phyloP scores from a whole-genome alignment of 2,329 filamentous ascomycete genomes.

The Coniochaeta pulveracea region DNA sequence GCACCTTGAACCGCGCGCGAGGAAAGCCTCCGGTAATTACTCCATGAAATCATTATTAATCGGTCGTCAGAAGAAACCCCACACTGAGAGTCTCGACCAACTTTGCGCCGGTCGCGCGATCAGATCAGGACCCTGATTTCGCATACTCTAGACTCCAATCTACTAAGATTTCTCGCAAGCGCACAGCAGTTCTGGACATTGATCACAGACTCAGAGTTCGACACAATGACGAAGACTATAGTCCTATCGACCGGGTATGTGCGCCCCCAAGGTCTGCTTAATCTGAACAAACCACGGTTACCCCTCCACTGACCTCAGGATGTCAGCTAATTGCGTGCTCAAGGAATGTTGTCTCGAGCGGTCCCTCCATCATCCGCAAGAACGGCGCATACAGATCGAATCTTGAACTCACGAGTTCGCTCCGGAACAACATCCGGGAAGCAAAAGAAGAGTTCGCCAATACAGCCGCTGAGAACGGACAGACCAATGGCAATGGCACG shows the following conservation, averaged over 20 bases:
- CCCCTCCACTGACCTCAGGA: conserved; percentile 4
- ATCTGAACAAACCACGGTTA: neutral
- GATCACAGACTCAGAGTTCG: too few species aligned
- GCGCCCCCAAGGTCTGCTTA: neutral
- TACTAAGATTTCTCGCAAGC: too few species aligned
- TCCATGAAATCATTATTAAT: conserved; percentile 4
- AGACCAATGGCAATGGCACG: conserved; percentile 14
- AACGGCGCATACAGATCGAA: conserved; percentile 75
- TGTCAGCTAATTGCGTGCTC: conserved; percentile 14
- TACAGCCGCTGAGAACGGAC: conserved; percentile 20
- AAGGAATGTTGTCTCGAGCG: conserved; percentile 75
- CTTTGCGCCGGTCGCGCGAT: conserved; percentile 3
- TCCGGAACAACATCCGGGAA: conserved; percentile 71
- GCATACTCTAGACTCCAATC: too few species aligned
- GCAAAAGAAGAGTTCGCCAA: conserved; percentile 52
- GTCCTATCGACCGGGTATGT: conserved; percentile 63
- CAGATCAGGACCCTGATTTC: neutral
- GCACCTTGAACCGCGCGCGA: neutral
- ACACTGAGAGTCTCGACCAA: neutral
- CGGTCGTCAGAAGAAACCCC: too few species aligned
- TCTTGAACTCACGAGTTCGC: conserved; percentile 79
- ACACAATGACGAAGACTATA: conserved; percentile 3
- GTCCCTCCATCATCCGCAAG: conserved; percentile 74
- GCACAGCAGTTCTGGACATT: too few species aligned
- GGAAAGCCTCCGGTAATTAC: neutral